Base-by-base conservation (phyloP, 208 protist species). In the Trypanosoma conorhini region DNA sequence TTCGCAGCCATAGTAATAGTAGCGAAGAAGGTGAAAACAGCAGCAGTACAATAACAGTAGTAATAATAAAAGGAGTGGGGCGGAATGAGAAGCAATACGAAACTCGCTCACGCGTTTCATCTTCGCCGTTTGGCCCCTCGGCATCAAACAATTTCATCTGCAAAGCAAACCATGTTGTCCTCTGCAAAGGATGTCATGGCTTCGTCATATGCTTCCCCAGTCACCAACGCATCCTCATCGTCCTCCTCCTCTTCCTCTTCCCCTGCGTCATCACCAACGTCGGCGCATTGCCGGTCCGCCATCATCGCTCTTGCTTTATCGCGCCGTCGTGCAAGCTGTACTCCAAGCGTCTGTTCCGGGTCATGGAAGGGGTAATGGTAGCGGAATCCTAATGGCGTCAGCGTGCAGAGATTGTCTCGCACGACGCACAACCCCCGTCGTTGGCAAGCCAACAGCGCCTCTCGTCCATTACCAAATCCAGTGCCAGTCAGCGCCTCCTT, bases 291-390 rank as follows among this genome's bases (percentile, higher is more conserved):
- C 61, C 61, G 13, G 3, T 46, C 55, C 38, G 66, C 56, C 52
- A 63, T 15, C 58, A 75, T 44, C 57, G 0, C 35, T 24, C 60
- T 38, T 1, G 52, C 48, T 56, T 63, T 56, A 0, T 19, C 2
- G 35, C 76, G 61, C 3, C 76, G 38, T 30, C 33, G 64, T 24
- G 64, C 69, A 30, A 75, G 24, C 64, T 76, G 70, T 21, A 90
- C 68, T 50, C 87, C 83, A n/a, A 95, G 61, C 74, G 77, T 85
- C 12, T 74, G 67, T 13, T 91, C 81, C 17, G 80, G 77, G 67
- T 92, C 68, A 63, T 92, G 86, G 54, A 87, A 96, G 0, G 87
- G 87, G 46, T 79, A 90, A 70, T 96, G 90, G 67, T 96, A 96
- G 13, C 81, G 83, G 50, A 89, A 96, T 10, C 90, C 87, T 0